These are phyloP conservation scores for Eucalyptus melliodora DNA, from an alignment of 345 rosid species.

Conservation along the genomic window DNA sequence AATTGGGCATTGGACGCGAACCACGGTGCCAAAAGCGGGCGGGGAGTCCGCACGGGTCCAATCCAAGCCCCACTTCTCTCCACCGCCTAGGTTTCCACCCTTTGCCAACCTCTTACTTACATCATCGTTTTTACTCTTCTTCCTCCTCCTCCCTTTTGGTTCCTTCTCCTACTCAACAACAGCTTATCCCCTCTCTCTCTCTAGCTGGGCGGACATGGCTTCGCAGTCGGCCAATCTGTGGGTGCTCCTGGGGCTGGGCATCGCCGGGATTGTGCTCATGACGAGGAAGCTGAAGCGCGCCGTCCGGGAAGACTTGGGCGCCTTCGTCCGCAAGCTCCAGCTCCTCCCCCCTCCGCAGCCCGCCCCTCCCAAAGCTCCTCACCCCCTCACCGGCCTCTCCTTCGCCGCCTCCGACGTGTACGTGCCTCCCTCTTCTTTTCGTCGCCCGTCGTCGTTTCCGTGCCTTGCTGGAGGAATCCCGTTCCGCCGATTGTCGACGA, in stretches of 20 bases:
- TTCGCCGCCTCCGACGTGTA: conserved; percentile 90
- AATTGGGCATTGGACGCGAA: background rate
- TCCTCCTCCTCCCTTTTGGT: background rate
- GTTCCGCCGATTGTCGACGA: background rate
- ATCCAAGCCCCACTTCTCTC: background rate
- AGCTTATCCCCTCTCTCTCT: background rate
- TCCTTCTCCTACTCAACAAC: background rate
- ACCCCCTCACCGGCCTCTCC: conserved; percentile 77
- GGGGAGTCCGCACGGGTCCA: background rate
- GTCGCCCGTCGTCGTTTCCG: background rate
- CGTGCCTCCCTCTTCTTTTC: background rate
- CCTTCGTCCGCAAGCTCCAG: conserved; percentile 64
- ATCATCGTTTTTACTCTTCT: background rate
- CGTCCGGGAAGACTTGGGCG: conserved; percentile 79
- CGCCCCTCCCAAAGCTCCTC: conserved; percentile 96
- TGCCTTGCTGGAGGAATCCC: background rate
- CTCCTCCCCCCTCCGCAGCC: conserved; percentile 96
- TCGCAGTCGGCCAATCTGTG: conserved; percentile 52
- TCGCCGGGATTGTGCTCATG: conserved; percentile 63
- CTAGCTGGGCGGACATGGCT: background rate
- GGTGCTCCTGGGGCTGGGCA: conserved; percentile 75
- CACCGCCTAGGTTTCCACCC: background rate
- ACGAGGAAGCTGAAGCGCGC: conserved; percentile 57
- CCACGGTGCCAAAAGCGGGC: background rate
- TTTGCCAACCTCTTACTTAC: background rate